Evolutionary conservation across 1,284 basidiomycete species (phyloP), one percentile per base, ranked within the genome.

Genomic region (Papiliotrema fonsecae): DNA sequence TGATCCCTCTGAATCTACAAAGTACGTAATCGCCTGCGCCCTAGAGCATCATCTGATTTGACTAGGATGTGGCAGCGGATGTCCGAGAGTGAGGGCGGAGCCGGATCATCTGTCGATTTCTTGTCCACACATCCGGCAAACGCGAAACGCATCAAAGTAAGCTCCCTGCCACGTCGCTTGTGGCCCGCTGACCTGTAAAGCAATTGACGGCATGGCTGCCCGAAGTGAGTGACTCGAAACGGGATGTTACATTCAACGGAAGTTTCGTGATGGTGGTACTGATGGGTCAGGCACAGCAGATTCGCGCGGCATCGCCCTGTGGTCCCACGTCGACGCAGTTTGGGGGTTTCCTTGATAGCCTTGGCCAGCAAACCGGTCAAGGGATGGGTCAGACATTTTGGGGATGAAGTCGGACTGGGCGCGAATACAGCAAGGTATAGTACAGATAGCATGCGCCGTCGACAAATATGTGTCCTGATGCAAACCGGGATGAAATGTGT

Each of bases 121-220:
- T 55, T 74, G 50, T 70, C 64, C 11, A 92, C 89, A 0, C 89
- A 93, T 71, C 89, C 89, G 0, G 76, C 82, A 1, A 82, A 83
- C 27, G 75, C 77, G 46, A 82, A 77, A 58, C 81, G 89, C 14
- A 82, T 87, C 48, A 78, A 83, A 76, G 87, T 86, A 55, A 45
- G 77, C 60, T 6, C 3, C n/a, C 47, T 45, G 34, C 47, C 22
- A 26, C 34, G 10, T 18, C 18, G 27, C n/a, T 28, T 34, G 40
- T 5, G 28, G 4, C 42, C 11, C 18, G 25, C 37, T 47, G 36
- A 40, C 24, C 7, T 11, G 18, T 22, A 18, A 35, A 64, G 56
- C 60, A 65, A 47, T 49, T 72, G 37, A 50, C 55, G 18, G 54
- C 61, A 32, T 72, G 66, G 67, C 48, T 70, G 55, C 65, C 64